Base-by-base conservation (phyloP, 192 early-diverging fungal genomes). In the Kappamyces sp. region DNA sequence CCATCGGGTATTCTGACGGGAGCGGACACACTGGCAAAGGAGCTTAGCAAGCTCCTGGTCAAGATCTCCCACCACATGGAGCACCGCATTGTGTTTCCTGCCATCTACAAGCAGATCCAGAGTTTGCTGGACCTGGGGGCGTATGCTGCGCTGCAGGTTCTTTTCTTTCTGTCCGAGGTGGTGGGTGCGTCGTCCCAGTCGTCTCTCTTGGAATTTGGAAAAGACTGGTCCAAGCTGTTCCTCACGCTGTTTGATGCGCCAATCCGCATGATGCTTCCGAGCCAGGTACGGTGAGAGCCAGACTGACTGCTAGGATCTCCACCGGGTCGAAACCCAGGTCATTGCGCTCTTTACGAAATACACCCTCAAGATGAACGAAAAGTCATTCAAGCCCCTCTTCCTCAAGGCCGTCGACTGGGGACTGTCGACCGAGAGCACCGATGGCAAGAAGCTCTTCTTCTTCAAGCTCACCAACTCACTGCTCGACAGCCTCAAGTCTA, bases 331-430 rank as follows among this genome's bases (percentile, higher is more conserved):
- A 69, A 69, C 79, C 32, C 67, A 78, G 0, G 71, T 86, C 35
- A 79, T 94, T 22, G 70, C 75, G 9, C 80, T 89, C 3, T 91
- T 96, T 61, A 70, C 91, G 73, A 77, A 85, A 50, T 61, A 95
- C 45, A 83, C 91, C 0, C 79, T 95, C 79, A 92, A 90, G 66
- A 73, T 97, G 61, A 99, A 93, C 71, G 96, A 96, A 65, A 87
- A 85, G 11, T 69, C 90, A 42, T 99, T 99, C 88, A 89, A 88
- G 62, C 93, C 94, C 5, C 52, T 96, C 66, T 96, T 90, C 81
- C 71, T 93, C 54, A 88, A 90, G 66, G 67, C 90, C 42, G 74
- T 91, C 33, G 84, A 86, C 35, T 93, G 91, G 91, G 83, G 83
- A 1, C 38, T 69, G 46, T 50, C 46, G 1, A 47, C 46, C 33